phyloP scores from a whole-genome alignment of 805 yeast species.

The Ogataea neopini region DNA sequence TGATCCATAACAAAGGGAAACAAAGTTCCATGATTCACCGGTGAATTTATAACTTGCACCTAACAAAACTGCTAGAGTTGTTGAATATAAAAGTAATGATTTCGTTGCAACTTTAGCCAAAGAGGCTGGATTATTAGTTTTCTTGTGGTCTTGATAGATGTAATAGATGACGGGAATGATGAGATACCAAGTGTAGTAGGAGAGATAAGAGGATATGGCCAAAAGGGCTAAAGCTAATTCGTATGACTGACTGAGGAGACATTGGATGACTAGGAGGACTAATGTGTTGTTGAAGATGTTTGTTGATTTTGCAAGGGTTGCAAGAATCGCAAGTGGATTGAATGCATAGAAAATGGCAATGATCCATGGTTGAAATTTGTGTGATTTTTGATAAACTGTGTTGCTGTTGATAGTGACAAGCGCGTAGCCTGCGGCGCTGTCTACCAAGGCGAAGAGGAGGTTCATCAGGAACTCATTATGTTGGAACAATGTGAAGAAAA shows the following conservation, averaged over 20 bases:
- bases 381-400: conserved; percentile 26
- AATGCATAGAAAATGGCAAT: conserved; percentile 59
- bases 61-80: conserved; percentile 33
- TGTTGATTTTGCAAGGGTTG: conserved; percentile 71
- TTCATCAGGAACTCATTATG: conserved; percentile 29
- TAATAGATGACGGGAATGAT: conserved; percentile 54
- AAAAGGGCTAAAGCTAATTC: conserved; percentile 51
- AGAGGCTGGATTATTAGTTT: background rate
- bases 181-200: conserved; percentile 62
- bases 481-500: conserved; percentile 44
- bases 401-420: conserved; percentile 52
- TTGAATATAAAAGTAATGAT: conserved; percentile 30
- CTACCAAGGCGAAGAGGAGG: conserved; percentile 57
- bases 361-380: conserved; percentile 22
- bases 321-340: conserved; percentile 76
- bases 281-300: conserved; percentile 59
- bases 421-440: conserved; percentile 55
- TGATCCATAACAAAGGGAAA: conserved; percentile 58
- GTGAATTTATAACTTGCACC: conserved; percentile 41
- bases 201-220: conserved; percentile 63
- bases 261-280: conserved; percentile 47
- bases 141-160: conserved; percentile 12
- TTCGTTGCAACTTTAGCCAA: conserved; percentile 22
- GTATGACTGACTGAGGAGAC: conserved; percentile 42
- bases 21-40: conserved; percentile 43